A percentile compares a stretch with the other conserved stretches of the same genome.
These are phyloP conservation scores for Debaryomyces nepalensis DNA, from an alignment of 1,139 yeast species.

Conservation along the genomic window DNA sequence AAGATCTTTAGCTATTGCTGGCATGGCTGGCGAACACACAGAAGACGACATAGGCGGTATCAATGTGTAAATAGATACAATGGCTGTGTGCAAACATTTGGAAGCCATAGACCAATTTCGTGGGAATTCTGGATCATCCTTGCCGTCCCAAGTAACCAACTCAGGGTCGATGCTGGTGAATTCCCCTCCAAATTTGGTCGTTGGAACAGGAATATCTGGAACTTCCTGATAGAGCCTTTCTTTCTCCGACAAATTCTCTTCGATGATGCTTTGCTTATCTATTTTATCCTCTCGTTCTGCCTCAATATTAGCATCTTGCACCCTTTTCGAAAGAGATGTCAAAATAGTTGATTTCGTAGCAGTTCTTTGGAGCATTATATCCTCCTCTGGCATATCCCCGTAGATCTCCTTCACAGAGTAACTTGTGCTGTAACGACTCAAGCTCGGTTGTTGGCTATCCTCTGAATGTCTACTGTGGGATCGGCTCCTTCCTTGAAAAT, in stretches of 20 bases:
- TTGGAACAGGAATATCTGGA: slow-evolving; percentile 45
- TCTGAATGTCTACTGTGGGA: slow-evolving; percentile 5
- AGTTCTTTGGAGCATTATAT: slow-evolving; percentile 36
- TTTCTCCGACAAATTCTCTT: slow-evolving; percentile 5
- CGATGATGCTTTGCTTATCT: slow-evolving; percentile 16
- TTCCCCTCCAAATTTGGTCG: slow-evolving; percentile 53
- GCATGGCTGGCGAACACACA: slow-evolving; percentile 61
- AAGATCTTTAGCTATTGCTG: slow-evolving; percentile 47
- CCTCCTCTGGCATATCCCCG: slow-evolving; percentile 30
- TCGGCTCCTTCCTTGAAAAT: slow-evolving; percentile 2
- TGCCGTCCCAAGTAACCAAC: slow-evolving; percentile 67
- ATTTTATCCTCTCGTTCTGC: slow-evolving; percentile 12
- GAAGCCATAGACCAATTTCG: slow-evolving; percentile 55
- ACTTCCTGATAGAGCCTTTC: slow-evolving; percentile 27
- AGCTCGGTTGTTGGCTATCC: slow-evolving; percentile 9
- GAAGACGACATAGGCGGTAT: slow-evolving; percentile 65
- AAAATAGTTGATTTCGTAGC: slow-evolving; percentile 42
- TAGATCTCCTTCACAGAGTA: slow-evolving; percentile 36
- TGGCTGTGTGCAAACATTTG: slow-evolving; percentile 48
- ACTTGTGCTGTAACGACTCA: slow-evolving; percentile 21
- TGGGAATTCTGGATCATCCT: slow-evolving; percentile 62
- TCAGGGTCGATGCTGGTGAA: slow-evolving; percentile 61
- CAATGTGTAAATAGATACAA: slow-evolving; percentile 59
- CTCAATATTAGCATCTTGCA: slow-evolving; percentile 21
- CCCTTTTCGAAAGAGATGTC: slow-evolving; percentile 27